These are phyloP conservation scores for Pythium brachiatum DNA, from an alignment of 352 stramenopile genomes.

Conservation along the genomic window DNA sequence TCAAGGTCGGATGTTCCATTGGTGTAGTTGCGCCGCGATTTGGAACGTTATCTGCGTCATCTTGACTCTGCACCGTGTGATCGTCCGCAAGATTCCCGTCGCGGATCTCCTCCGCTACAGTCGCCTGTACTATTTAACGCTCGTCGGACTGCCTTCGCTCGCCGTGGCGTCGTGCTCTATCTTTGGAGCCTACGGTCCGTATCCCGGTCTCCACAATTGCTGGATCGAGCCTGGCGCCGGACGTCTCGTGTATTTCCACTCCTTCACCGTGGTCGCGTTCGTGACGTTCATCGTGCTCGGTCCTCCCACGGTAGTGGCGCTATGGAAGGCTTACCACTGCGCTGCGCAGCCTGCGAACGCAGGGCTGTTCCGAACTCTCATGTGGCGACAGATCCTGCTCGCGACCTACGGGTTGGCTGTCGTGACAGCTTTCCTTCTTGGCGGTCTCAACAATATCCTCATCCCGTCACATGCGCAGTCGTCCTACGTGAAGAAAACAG, in stretches of 20 bases:
- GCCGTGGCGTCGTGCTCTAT: constrained; percentile 26
- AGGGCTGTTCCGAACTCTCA: constrained; percentile 26
- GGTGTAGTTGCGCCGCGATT: constrained; percentile 32
- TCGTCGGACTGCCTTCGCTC: constrained; percentile 22
- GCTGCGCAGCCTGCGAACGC: constrained; percentile 8
- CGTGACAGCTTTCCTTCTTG: constrained; percentile 28
- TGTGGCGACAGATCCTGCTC: constrained; percentile 30
- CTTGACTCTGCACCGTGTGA: constrained; percentile 22
- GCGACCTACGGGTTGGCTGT: constrained; percentile 23
- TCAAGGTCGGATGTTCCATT: constrained; percentile 33
- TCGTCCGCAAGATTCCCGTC: constrained; percentile 29
- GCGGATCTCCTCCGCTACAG: constrained; percentile 21
- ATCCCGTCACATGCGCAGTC: constrained; percentile 24
- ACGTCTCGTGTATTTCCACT: constrained; percentile 35
- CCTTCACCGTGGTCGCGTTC: constrained; percentile 27
- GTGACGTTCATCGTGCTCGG: constrained; percentile 23
- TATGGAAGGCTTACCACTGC: constrained; percentile 28
- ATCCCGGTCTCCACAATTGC: constrained; percentile 34
- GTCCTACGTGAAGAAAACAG: constrained; percentile 29
- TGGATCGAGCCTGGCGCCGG: constrained; percentile 32
- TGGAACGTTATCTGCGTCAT: constrained; percentile 32
- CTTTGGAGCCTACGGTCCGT: constrained; percentile 31
- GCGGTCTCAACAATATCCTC: constrained; percentile 31
- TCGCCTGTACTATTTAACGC: constrained; percentile 22
- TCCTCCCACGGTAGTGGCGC: constrained; percentile 20